Percentiles rank a stretch among this genome's conserved stretches.
phyloP scores from a whole-genome alignment of 2,329 filamentous ascomycete genomes.

The Fusarium musae region DNA sequence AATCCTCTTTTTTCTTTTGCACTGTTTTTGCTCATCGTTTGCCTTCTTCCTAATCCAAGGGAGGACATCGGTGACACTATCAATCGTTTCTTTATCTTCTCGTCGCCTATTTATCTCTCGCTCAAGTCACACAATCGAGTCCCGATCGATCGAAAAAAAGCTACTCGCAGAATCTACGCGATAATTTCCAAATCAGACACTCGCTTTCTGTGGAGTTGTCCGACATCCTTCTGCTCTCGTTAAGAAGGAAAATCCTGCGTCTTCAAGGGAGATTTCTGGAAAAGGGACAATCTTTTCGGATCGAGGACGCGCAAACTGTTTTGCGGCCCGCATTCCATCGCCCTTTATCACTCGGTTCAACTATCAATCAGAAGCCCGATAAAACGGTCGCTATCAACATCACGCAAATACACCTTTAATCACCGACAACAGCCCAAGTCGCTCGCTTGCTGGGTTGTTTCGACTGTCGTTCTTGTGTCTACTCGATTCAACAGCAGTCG shows the following conservation, averaged over 20 bases:
- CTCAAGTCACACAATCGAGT: conserved; percentile 30
- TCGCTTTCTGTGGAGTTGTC: neutral
- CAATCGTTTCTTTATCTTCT: conserved; percentile 19
- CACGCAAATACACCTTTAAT: conserved; percentile 3
- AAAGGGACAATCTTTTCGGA: neutral
- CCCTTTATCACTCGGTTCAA: neutral
- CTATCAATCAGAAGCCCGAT: conserved; percentile 25
- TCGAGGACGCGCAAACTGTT: conserved; percentile 35
- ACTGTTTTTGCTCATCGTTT: conserved; percentile 18
- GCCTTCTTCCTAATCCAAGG: neutral
- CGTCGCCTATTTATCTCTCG: conserved; percentile 1
- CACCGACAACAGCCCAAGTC: conserved; percentile 25
- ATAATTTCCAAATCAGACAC: neutral
- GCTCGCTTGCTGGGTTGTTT: conserved; percentile 32
- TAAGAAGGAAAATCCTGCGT: conserved; percentile 9
- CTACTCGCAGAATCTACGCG: conserved; percentile 6
- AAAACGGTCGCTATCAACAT: conserved; percentile 3
- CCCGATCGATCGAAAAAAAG: conserved; percentile 27
- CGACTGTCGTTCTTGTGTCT: conserved; percentile 6
- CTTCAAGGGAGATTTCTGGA: conserved; percentile 2
- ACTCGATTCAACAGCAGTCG: conserved; percentile 20
- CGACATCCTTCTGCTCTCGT: conserved; percentile 13
- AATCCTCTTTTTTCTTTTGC: conserved; percentile 22
- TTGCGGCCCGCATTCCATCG: conserved; percentile 37
- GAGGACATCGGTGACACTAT: conserved; percentile 22